Percentiles rank a stretch among this genome's conserved stretches.
These are phyloP conservation scores for Dactylonectria estremocensis DNA, from an alignment of 2,329 filamentous ascomycete genomes.

Conservation along the genomic window DNA sequence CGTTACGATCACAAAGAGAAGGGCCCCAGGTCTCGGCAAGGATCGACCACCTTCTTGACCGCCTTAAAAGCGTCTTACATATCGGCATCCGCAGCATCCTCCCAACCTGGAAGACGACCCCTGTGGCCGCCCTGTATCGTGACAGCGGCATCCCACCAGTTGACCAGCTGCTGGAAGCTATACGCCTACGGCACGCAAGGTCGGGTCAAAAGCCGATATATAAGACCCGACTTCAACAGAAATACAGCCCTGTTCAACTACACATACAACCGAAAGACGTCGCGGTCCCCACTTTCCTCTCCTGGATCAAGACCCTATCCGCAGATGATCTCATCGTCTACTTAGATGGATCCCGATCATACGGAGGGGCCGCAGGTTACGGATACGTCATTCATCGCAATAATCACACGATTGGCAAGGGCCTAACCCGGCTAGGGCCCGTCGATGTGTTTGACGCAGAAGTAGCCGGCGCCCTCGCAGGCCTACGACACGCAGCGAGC, in stretches of 20 bases:
- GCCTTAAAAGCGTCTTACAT: background rate
- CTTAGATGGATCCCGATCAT: background rate
- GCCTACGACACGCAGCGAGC: too few relatives aligned
- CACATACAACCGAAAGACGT: background rate
- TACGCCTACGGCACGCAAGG: background rate
- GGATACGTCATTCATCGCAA: background rate
- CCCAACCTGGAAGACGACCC: background rate
- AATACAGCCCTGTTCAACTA: too few relatives aligned
- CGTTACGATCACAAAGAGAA: background rate
- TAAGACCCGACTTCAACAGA: too few relatives aligned
- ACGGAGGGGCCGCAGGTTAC: background rate
- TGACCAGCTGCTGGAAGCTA: background rate
- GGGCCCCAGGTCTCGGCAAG: background rate
- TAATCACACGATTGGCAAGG: background rate
- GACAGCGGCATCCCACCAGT: too few relatives aligned
- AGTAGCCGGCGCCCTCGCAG: too few relatives aligned
- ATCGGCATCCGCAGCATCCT: background rate
- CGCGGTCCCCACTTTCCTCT: background rate
- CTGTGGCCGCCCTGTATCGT: background rate
- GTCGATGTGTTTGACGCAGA: background rate
- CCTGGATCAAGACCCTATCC: background rate
- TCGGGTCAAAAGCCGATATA: too few relatives aligned
- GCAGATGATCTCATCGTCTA: background rate
- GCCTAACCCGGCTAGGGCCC: background rate
- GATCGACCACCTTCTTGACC: background rate